These are phyloP conservation scores for Talaromyces ruber DNA, from an alignment of 495 filamentous ascomycete species.

Conservation along the genomic window DNA sequence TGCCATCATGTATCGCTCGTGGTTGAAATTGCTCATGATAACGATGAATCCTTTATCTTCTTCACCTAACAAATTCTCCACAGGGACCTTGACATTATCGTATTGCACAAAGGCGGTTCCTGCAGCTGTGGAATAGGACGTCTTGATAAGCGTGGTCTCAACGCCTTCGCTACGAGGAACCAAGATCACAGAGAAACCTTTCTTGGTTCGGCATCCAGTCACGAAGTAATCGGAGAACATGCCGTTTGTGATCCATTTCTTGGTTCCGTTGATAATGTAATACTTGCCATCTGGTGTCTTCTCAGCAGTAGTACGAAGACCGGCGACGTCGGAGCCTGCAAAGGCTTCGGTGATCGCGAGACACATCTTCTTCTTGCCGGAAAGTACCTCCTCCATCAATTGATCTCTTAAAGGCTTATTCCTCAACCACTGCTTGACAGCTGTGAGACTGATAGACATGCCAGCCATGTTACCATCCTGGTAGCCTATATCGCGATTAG, in stretches of 20 bases:
- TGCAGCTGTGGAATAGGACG: conserved; percentile 70
- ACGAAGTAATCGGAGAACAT: conserved; percentile 81
- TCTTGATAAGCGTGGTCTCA: conserved; percentile 78
- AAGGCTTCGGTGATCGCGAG: conserved; percentile 87
- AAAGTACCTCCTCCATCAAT: conserved; percentile 63
- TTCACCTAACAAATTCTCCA: conserved; percentile 68
- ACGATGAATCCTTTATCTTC: conserved; percentile 85
- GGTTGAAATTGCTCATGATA: conserved; percentile 85
- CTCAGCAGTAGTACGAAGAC: conserved; percentile 69
- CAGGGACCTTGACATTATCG: conserved; percentile 80
- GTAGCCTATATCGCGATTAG: conserved; percentile 25
- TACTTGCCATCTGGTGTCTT: conserved; percentile 77
- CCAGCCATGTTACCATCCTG: conserved; percentile 60
- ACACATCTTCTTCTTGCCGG: conserved; percentile 79
- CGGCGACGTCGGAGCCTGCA: conserved; percentile 79
- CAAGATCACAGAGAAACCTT: conserved; percentile 72
- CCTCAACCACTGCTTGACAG: conserved; percentile 69
- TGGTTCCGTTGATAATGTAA: conserved; percentile 83
- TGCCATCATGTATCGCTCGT: conserved; percentile 67
- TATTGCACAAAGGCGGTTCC: conserved; percentile 77
- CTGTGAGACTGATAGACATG: conserved; percentile 77
- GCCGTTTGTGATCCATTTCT: conserved; percentile 94
- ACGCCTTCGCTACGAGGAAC: conserved; percentile 61
- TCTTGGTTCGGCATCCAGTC: conserved; percentile 70
- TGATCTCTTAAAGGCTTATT: conserved; percentile 56